Evolutionary conservation across 2,329 filamentous ascomycete genomes (phyloP).

Genomic region (Sporothrix variecibatus): DNA sequence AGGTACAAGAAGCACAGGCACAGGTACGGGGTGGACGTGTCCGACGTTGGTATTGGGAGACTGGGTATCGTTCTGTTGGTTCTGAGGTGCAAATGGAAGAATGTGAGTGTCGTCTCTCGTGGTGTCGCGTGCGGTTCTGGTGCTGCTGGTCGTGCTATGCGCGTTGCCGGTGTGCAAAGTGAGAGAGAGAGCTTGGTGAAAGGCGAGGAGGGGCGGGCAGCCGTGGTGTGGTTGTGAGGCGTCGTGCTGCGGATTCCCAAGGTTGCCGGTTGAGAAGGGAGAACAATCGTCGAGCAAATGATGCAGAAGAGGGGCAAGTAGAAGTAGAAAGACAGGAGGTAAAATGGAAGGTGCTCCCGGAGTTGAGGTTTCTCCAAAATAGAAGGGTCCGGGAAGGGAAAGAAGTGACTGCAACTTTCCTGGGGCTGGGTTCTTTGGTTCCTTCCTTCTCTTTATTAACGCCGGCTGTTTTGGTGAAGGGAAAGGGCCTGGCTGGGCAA

Average conservation of each 20-base stretch:
- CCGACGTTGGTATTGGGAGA: not conserved
- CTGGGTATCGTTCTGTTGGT: not conserved
- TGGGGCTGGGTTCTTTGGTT: not conserved
- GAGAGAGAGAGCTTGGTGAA: not conserved
- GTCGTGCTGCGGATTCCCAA: not conserved
- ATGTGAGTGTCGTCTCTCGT: not conserved
- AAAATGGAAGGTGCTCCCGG: not conserved
- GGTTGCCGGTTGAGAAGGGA: not conserved
- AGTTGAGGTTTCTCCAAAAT: not conserved
- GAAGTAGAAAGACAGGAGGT: not conserved
- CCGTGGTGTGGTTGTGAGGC: not conserved
- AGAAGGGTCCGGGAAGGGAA: not conserved
- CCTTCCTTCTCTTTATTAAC: not conserved
- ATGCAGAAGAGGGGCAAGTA: not conserved
- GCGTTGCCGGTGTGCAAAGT: not conserved
- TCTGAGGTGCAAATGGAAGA: not conserved
- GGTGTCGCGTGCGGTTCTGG: not conserved
- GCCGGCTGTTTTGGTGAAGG: not conserved
- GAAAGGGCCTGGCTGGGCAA: not conserved
- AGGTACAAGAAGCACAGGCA: not conserved
- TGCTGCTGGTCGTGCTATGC: not conserved
- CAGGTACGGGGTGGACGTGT: not conserved
- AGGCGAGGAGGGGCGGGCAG: not conserved
- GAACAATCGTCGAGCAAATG: not conserved
- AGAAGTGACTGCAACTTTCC: conserved; percentile 1